Base-by-base conservation (phyloP, 2,329 filamentous ascomycete species). In the Colletotrichum sp. region DNA sequence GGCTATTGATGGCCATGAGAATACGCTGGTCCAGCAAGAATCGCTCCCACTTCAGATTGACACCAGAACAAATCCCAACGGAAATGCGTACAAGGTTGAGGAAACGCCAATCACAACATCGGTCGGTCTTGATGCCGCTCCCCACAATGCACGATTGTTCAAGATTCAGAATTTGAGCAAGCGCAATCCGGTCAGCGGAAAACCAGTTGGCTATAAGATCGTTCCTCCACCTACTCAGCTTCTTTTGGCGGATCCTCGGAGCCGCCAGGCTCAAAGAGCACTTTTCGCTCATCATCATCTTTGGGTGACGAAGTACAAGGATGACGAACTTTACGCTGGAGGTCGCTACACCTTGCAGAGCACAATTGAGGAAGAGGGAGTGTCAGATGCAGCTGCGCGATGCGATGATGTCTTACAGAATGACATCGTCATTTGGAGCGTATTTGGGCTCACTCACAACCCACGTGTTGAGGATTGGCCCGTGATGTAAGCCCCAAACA, bases 381-480 rank as follows among this genome's bases (percentile, higher is more conserved):
- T 71, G 28, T 30, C 39, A 13, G 62, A 64, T 30, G 39, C 59
- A 30, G 68, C 60, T 18, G 68, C 39, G n/a, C 28, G 68, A 8
- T 59, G 88, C 72, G 90, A 91, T 68, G 85, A 84, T 67, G 88
- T 91, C 63, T 86, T 88, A 72, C 89, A 92, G 76, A 86, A 87
- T 5, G 90, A 92, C 79, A 85, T 92, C 18, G 90, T 92, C 5
- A 84, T 90, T 66, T 92, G 87, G 76, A 82, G 91, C 21, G 90
- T 92, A 79, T 90, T 91, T 57, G 82, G 82, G 30, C 87, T 92
- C 75, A 92, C 90, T 32, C 90, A 92, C 76, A 86, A 90, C 71
- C 88, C 88, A 0, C 82, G 88, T 36, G 86, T 89, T 13, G 90
- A 92, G 81, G 90, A 91, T 79, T 91, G 90, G 82, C 90, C 90